Evolutionary conservation across 2,329 filamentous ascomycete genomes (phyloP).

Genomic region (Hypoxylon sp.): DNA sequence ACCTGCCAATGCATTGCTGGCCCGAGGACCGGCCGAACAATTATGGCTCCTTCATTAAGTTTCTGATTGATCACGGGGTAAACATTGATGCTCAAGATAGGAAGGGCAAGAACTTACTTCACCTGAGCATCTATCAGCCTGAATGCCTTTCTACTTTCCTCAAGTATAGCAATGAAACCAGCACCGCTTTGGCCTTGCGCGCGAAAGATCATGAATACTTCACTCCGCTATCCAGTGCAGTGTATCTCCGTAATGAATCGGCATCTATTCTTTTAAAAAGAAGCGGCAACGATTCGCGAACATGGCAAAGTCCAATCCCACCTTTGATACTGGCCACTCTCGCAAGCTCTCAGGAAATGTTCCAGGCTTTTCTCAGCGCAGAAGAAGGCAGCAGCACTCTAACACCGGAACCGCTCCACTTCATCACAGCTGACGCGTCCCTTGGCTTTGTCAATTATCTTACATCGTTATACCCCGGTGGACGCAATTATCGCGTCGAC

Average conservation of each 20-base stretch:
- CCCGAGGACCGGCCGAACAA: not conserved
- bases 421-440: not conserved
- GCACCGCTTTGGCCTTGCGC: constrained; percentile 1
- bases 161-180: not conserved
- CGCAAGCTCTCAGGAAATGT: not conserved
- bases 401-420: constrained; percentile 16
- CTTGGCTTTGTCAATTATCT: constrained; percentile 18
- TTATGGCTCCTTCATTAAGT: not conserved
- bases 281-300: not conserved
- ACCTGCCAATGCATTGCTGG: constrained; percentile 5
- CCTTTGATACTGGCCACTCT: not conserved
- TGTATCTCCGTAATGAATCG: constrained; percentile 4
- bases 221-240: constrained; percentile 5
- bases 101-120: constrained; percentile 3
- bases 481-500: not conserved
- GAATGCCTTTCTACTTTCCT: not conserved
- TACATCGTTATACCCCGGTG: constrained; percentile 12
- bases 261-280: constrained; percentile 12
- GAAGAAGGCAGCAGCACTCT: too few relatives aligned
- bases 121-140: not conserved
- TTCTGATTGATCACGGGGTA: not conserved
- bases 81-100: not conserved
- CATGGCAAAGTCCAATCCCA: constrained; percentile 16
- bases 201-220: constrained; percentile 1
- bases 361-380: not conserved